A percentile compares a stretch with the other conserved stretches of the same genome.
Conservation (phyloP, 768 basidiomycete genomes). For the Tubosaeta sp. region DNA sequence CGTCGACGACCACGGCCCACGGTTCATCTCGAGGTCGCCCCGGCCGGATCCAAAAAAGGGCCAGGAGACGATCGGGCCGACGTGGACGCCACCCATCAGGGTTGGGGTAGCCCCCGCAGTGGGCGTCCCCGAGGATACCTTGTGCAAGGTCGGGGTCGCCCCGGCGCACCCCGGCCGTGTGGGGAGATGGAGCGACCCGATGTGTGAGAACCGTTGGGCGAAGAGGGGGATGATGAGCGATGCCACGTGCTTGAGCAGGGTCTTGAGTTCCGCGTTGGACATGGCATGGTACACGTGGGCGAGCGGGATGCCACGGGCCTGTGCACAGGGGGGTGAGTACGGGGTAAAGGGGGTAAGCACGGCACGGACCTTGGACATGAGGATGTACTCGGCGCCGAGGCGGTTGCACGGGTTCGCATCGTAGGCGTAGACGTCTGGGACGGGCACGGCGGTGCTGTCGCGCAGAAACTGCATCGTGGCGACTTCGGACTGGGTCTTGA, state of each 20-base stretch:
- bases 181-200: slow-evolving; percentile 66
- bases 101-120: neutral
- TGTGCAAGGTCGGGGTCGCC: no score
- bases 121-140: slow-evolving; percentile 1
- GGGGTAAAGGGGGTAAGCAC: neutral
- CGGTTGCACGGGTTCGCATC: slow-evolving; percentile 84
- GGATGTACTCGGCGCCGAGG: slow-evolving; percentile 78
- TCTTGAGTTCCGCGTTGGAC: slow-evolving; percentile 57
- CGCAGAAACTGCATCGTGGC: slow-evolving; percentile 82
- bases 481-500: slow-evolving; percentile 85
- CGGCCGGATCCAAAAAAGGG: slow-evolving; percentile 85
- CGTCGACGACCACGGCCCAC: slow-evolving; percentile 73
- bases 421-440: slow-evolving; percentile 71
- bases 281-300: slow-evolving; percentile 68
- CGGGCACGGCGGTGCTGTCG: slow-evolving; percentile 63
- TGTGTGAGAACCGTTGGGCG: slow-evolving; percentile 67
- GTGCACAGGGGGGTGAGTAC: slow-evolving; percentile 1
- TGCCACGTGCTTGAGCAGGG: slow-evolving; percentile 66
- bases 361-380: slow-evolving; percentile 75
- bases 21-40: slow-evolving; percentile 72
- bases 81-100: slow-evolving; percentile 36
- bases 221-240: slow-evolving; percentile 67
- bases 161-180: no score
- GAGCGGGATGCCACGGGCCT: slow-evolving; percentile 75
- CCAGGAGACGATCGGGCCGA: slow-evolving; percentile 86